Evolutionary conservation across 2,329 filamentous ascomycete species (phyloP), one percentile per base, ranked within the genome.

Genomic region (Magnaporthales sp.): DNA sequence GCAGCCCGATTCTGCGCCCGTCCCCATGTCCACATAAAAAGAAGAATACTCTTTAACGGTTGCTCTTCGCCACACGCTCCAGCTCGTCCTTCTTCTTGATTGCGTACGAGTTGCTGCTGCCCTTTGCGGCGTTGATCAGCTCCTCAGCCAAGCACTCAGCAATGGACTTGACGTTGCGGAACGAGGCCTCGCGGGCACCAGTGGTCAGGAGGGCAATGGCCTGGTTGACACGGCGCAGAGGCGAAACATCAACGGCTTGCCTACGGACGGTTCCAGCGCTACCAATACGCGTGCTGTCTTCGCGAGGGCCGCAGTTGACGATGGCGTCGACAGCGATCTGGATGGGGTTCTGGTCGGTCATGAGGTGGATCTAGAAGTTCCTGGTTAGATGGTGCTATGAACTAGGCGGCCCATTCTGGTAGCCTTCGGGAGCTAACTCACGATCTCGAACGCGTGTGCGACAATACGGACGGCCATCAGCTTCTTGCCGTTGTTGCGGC

Each of bases 81-180:
- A 99, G 85, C 91, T 99, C 96, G 84, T 99, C 95, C 94, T 99
- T 99, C 93, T 99, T 99, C 93, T 99, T 99, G 90, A 99, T 99
- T 79, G 96, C 95, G 83, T 98, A 99, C 75, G 93, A 97, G 93
- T 99, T 99, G 86, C 91, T 96, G 90, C 91, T 96, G 80, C 95
- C 95, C 92, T 99, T 99, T 83, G 96, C 96, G 81, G 96, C 96
- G 89, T 99, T 99, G 91, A 99, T 98, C 82, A 99, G 89, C 90
- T 99, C 95, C 86, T 99, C 96, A 80, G 95, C 95, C 78, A 99
- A 86, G 87, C 95, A 98, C 89, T 99, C 95, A 78, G 96, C 93
- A 81, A 99, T 96, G 80, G 91, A 93, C 93, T 99, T 99, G 89
- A 99, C 91, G 89, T 99, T 99, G 84, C 95, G 91, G 94, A 99